A percentile compares a stretch with the other conserved stretches of the same genome.
Conservation (phyloP, 495 filamentous ascomycete genomes). For the Podospora fimiseda region DNA sequence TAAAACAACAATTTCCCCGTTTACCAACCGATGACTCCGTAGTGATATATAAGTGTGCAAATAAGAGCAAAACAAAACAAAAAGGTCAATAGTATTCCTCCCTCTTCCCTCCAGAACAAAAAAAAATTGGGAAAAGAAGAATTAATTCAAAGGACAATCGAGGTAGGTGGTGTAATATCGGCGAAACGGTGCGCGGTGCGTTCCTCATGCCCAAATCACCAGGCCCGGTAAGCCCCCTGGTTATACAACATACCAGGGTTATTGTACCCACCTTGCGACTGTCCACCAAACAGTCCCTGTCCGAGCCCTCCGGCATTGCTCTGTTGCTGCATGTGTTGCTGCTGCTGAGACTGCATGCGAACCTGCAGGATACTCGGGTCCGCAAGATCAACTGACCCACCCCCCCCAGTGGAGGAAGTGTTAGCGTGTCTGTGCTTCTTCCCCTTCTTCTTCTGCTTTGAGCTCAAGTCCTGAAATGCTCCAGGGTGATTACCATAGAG, state of each 20-base stretch:
- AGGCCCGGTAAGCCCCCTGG: conserved; percentile 57
- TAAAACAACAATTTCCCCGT: conserved; percentile 15
- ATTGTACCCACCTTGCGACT: conserved; percentile 99
- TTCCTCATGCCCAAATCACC: conserved; percentile 45
- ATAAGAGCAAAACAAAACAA: conserved; percentile 24
- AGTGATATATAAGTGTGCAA: conserved; percentile 31
- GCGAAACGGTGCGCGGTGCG: not conserved
- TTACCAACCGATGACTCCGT: conserved; percentile 19
- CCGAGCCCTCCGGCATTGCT: conserved; percentile 65
- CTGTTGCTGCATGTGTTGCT: conserved; percentile 70
- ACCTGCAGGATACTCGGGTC: conserved; percentile 99
- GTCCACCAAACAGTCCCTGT: conserved; percentile 82
- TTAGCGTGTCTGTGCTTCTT: conserved; percentile 99
- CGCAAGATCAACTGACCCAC: conserved; percentile 97
- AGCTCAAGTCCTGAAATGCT: conserved; percentile 74
- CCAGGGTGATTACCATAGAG: conserved; percentile 83
- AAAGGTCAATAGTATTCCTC: conserved; percentile 18
- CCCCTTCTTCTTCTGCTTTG: conserved; percentile 99
- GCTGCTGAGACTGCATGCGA: conserved; percentile 85
- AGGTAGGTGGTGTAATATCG: not conserved
- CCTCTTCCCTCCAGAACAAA: conserved; percentile 21
- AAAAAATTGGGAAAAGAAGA: conserved; percentile 14
- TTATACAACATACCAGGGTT: conserved; percentile 85
- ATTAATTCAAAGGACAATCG: no score
- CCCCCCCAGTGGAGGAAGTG: conserved; percentile 98